Evolutionary conservation across 768 basidiomycete genomes (phyloP), one percentile per base, ranked within the genome.

Genomic region (Boletus insuetus): DNA sequence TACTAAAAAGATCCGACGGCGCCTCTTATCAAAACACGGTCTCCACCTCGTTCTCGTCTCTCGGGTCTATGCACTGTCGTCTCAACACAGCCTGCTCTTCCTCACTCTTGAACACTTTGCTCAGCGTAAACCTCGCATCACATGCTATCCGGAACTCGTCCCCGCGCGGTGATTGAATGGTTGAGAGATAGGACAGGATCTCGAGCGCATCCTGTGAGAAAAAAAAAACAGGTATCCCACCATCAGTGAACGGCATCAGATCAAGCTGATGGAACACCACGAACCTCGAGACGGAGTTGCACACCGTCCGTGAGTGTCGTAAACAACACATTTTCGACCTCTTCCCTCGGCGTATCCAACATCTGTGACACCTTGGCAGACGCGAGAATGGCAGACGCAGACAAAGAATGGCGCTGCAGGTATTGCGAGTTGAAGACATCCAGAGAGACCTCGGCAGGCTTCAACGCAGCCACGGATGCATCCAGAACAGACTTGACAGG

Each of bases 341-440:
- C 88, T 6, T 79, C 78, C 37, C 69, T 60, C 10, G 84, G 75
- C 0, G 79, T 69, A 4, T 75, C 74, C 43, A 91, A 71, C 6
- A 67, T 59, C 1, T 66, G 74, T 14, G 78, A 72, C 1, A 78
- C 89, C 63, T 79, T 78, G 7, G 91, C 91, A 40, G 76, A 77
- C 4, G 83, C 86, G 8, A 96, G 70, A 34, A 89, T 73, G 0
- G 84, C 83, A 3, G 68, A 58, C 0, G 82, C 75, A 11, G 78
- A 78, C 1, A 69, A 61, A 0, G 83, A 73, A 56, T 87, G 79
- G 16, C 65, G 75, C 64, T 94, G 89, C 13, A 93, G 78, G 68
- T 86, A 93, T 57, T 89, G 82, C 17, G 84, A 80, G 64, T 90
- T 94, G 74, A 79, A 88, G 0, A 78, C 79, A 40, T 87, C 84